Evolutionary conservation across 1,284 basidiomycete species (phyloP).

Genomic region (Naganishia sp.): DNA sequence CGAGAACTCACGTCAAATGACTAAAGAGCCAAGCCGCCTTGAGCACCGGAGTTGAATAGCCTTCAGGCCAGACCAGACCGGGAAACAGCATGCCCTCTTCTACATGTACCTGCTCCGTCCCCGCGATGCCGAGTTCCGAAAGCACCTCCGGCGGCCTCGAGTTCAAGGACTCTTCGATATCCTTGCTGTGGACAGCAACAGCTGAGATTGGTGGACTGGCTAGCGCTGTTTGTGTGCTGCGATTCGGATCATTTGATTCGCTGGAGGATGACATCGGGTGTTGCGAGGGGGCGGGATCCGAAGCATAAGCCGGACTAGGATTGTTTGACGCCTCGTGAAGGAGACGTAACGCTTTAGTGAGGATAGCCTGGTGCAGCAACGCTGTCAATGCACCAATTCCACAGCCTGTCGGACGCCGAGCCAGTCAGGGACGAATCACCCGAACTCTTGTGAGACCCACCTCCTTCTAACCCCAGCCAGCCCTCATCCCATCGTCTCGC

Average conservation of each 20-base stretch:
- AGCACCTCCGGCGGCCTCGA: constrained; percentile 5
- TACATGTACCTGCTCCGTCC: constrained; percentile 16
- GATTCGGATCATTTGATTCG: background rate
- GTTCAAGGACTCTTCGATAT: constrained; percentile 14
- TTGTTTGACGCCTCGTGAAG: constrained; percentile 30
- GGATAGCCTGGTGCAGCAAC: constrained; percentile 23
- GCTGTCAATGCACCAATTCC: constrained; percentile 49
- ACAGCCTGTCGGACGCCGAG: constrained; percentile 40
- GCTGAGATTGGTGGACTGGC: too few relatives aligned
- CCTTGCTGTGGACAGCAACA: too few relatives aligned
- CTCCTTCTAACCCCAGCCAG: constrained; percentile 50
- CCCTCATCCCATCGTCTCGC: constrained; percentile 49
- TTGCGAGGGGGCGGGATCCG: background rate
- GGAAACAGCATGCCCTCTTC: constrained; percentile 40
- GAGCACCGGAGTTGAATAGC: constrained; percentile 45
- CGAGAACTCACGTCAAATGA: constrained; percentile 44
- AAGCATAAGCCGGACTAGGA: constrained; percentile 26
- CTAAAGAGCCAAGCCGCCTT: constrained; percentile 52
- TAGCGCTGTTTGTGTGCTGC: background rate
- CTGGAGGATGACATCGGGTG: background rate
- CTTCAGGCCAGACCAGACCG: constrained; percentile 40
- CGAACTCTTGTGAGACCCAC: constrained; percentile 37
- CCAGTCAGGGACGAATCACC: background rate
- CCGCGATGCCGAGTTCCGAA: constrained; percentile 1
- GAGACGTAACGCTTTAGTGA: constrained; percentile 23